phyloP scores from a whole-genome alignment of 495 filamentous ascomycete genomes.

The Aspergillus taichungensis region DNA sequence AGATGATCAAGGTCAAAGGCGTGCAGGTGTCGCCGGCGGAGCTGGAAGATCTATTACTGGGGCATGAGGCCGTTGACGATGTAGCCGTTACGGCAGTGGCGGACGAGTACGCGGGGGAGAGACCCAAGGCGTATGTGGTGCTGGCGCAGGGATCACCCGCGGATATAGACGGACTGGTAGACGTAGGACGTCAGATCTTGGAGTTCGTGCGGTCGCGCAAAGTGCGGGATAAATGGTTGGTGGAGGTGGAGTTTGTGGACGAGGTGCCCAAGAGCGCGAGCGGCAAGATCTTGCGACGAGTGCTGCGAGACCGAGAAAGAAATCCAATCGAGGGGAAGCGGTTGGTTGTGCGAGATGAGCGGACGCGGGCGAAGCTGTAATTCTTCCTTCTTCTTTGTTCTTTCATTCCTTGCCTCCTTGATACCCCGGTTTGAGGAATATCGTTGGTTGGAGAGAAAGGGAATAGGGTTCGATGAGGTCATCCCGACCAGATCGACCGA shows the following conservation, averaged over 20 bases:
- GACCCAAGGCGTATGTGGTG: constrained; percentile 56
- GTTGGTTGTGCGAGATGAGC: constrained; percentile 27
- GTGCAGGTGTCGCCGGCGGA: constrained; percentile 64
- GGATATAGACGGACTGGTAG: constrained; percentile 15
- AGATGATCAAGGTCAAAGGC: constrained; percentile 70
- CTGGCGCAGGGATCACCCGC: constrained; percentile 10
- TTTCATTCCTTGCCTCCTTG: too few relatives aligned
- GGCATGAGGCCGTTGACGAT: constrained; percentile 50
- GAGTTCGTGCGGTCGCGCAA: constrained; percentile 52
- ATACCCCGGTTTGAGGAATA: too few relatives aligned
- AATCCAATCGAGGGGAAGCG: constrained; percentile 11
- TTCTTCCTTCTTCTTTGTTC: too few relatives aligned
- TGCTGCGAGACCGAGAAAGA: constrained; percentile 39
- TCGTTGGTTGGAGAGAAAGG: too few relatives aligned
- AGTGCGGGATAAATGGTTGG: constrained; percentile 58
- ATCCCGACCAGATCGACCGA: too few relatives aligned
- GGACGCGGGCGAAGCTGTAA: constrained; percentile 34
- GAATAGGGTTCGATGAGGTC: too few relatives aligned
- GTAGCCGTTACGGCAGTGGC: constrained; percentile 48
- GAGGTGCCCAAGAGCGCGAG: constrained; percentile 60
- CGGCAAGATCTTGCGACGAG: constrained; percentile 57
- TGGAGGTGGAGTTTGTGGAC: constrained; percentile 52
- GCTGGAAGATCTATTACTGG: constrained; percentile 54
- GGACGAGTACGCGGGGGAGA: constrained; percentile 55
- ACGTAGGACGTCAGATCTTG: constrained; percentile 35